Conservation (phyloP, 768 basidiomycete genomes). For the Boletus subcaerulescens region DNA sequence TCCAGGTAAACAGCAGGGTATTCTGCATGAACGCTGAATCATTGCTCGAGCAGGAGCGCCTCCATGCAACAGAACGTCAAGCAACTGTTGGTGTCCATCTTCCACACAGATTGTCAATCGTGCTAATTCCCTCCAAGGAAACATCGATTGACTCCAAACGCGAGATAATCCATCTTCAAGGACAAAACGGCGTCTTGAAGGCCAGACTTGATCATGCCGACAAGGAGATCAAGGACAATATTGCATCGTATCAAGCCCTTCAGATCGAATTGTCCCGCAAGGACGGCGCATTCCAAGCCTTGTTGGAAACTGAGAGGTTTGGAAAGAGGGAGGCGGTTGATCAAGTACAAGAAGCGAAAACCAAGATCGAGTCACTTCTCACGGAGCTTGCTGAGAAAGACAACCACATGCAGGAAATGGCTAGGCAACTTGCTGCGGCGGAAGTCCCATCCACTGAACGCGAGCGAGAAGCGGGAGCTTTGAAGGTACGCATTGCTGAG, state of each 20-base stretch:
- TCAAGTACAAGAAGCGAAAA: constrained; percentile 19
- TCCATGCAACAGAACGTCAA: constrained; percentile 18
- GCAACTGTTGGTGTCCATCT: constrained; percentile 13
- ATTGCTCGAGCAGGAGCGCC: constrained; percentile 18
- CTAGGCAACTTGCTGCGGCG: constrained; percentile 19
- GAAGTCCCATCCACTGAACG: constrained; percentile 24
- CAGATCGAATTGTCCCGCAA: constrained; percentile 24
- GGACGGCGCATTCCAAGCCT: constrained; percentile 23
- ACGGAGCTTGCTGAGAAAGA: constrained; percentile 22
- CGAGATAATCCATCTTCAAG: constrained; percentile 19
- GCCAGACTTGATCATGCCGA: constrained; percentile 12
- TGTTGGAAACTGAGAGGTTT: constrained; percentile 24
- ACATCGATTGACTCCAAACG: constrained; percentile 9
- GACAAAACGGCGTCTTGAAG: constrained; percentile 20
- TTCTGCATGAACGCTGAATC: background rate
- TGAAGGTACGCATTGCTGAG: constrained; percentile 23
- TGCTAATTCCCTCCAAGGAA: constrained; percentile 15
- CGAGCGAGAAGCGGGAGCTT: constrained; percentile 26
- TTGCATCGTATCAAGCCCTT: constrained; percentile 11
- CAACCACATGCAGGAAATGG: constrained; percentile 18
- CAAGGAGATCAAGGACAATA: constrained; percentile 9
- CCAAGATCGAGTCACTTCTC: constrained; percentile 19
- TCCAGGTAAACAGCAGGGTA: constrained; percentile 36
- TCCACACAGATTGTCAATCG: background rate
- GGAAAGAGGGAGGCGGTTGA: constrained; percentile 18